Evolutionary conservation across 192 early-diverging fungal species (phyloP).

Genomic region (Backusella luteola): DNA sequence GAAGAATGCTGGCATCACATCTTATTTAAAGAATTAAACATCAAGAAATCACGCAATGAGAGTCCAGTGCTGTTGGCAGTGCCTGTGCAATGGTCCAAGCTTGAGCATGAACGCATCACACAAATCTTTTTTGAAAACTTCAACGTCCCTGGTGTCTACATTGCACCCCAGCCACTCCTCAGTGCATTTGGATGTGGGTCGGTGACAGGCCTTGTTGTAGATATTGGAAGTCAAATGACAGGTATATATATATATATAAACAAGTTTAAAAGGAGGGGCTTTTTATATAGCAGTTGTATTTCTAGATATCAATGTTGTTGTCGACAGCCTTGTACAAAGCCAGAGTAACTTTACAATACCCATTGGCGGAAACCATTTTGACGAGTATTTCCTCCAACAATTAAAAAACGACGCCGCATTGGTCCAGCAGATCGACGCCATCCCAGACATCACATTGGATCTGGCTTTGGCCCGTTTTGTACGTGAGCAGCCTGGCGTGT

Average conservation of each 20-base stretch:
- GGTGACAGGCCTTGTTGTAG: slow-evolving; percentile 81
- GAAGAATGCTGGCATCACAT: slow-evolving; percentile 75
- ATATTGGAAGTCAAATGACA: slow-evolving; percentile 86
- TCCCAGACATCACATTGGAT: slow-evolving; percentile 40
- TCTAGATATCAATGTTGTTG: slow-evolving; percentile 71
- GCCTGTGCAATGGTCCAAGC: slow-evolving; percentile 81
- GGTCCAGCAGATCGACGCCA: slow-evolving; percentile 42
- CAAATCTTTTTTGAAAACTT: slow-evolving; percentile 93
- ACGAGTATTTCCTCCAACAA: slow-evolving; percentile 58
- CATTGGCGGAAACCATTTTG: slow-evolving; percentile 71
- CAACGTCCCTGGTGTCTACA: slow-evolving; percentile 79
- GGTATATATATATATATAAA: slow-evolving; percentile 37
- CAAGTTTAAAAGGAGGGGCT: not conserved
- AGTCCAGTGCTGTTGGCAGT: slow-evolving; percentile 75
- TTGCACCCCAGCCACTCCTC: slow-evolving; percentile 83
- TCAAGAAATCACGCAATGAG: slow-evolving; percentile 75
- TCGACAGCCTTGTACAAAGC: slow-evolving; percentile 71
- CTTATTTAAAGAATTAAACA: slow-evolving; percentile 72
- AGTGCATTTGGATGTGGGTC: slow-evolving; percentile 77
- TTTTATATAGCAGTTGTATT: not conserved
- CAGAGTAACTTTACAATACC: slow-evolving; percentile 60
- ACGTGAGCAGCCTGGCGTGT: slow-evolving; percentile 52
- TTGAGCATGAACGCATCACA: slow-evolving; percentile 73
- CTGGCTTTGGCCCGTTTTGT: slow-evolving; percentile 52
- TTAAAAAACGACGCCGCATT: slow-evolving; percentile 55